Evolutionary conservation across 129 eudicot species (phyloP), one percentile per base, ranked within the genome.

Genomic region (Solidago caesia): DNA sequence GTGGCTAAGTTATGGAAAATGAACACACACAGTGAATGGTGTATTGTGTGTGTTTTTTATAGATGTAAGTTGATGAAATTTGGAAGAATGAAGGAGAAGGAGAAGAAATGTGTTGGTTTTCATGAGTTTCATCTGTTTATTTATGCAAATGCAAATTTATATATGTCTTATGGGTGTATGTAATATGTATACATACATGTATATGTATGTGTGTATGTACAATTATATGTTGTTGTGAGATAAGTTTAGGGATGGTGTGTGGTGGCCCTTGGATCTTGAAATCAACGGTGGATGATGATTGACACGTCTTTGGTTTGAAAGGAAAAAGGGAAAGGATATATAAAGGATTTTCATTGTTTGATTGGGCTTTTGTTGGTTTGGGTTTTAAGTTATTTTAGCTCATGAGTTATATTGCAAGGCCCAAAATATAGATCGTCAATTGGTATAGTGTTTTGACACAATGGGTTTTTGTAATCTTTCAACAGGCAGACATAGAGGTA

Each of bases 261-360:
- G 70, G 75, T 69, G 48, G 26, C 84, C 80, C 56, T 80, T 80
- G 75, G 84, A 75, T 80, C 9, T 51, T 43, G 45, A 75, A 33
- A 75, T 80, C 72, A 68, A 80, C 77, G 84, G 81, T 21, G 27
- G 61, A 61, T 11, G 62, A 75, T 80, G 68, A 43, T 70, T 51
- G 21, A 51, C 57, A 60, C 70, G 63, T 71, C 69, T 69, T 59
- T 41, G 64, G 64, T 62, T 77, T 41, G 26, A 69, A 48, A 21
- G 21, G 21, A 21, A n/a, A 47, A 33, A 33, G 3, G 39, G 0
- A 33, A 33, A 33, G 55, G 47, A 21, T 21, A 21, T 21, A 21
- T 21, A 21, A 21, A 21, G 21, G 21, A 21, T 21, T 21, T 21
- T 21, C 21, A 21, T 21, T 21, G 21, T 21, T 53, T 27, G 39